Evolutionary conservation across 106 monocot genomes (phyloP), one percentile per base, ranked within the genome.

Genomic region (Narthecium ossifragum): DNA sequence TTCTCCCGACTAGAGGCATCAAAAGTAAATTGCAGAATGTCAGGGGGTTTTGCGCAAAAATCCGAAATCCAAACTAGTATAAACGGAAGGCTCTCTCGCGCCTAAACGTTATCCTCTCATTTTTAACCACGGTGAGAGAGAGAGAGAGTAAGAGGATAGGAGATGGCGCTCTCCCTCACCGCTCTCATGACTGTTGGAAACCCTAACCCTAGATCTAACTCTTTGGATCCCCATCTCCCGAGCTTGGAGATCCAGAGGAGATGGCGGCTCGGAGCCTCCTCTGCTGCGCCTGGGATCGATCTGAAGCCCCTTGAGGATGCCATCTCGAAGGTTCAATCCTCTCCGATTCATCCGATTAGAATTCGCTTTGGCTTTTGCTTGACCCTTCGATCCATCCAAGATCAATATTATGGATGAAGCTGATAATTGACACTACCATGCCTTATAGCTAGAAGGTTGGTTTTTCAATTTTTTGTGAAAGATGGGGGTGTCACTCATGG

Each of bases 201-300:
- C 39, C 57, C 26, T 43, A 40, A 41, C 34, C 55, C 63, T 60
- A 37, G 21, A n/a, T n/a, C n/a, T n/a, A n/a, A n/a, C 21, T 51
- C 24, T 2, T 24, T 33, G 8, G 59, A 46, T 27, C 55, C 26
- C 43, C 30, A 51, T 0, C 56, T 47, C 10, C 26, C 34, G 39
- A 68, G 51, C 46, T 61, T 36, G 1, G 64, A 56, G 49, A 13
- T 36, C 57, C 30, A 34, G 12, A 62, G 40, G 27, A 77, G 63
- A 65, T 81, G 80, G 75, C 69, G 75, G 33, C 53, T 60, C 33
- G 73, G 66, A 62, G 75, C 92, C 53, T 78, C 88, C 12, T 70
- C 85, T 6, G 70, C 92, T 5, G 84, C 71, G 12, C 67, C 86
- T 0, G 76, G 79, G 1, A 76, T 93, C 37, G 81, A 88, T 57